phyloP scores from a whole-genome alignment of 257 asterid species.

The Salvia splendens region DNA sequence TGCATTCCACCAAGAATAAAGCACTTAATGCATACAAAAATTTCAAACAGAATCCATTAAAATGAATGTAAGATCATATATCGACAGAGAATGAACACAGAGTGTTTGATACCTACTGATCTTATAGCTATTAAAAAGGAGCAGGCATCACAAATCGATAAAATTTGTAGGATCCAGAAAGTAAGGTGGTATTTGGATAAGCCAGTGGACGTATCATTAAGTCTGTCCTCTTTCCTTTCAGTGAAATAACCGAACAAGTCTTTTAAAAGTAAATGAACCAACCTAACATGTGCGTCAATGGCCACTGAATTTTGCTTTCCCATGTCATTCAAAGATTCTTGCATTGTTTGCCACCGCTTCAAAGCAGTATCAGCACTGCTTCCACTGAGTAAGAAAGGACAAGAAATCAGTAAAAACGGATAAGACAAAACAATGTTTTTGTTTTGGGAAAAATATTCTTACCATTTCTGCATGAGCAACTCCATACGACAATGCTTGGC shows the following conservation, averaged over 20 bases:
- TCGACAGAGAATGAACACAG: not conserved
- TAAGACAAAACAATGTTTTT: slow-evolving; percentile 9
- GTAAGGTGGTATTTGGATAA: not conserved
- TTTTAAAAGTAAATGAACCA: slow-evolving; percentile 22
- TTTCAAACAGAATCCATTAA: not conserved
- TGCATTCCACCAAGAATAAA: not conserved
- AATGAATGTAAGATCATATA: not conserved
- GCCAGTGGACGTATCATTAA: not conserved
- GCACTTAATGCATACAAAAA: not conserved
- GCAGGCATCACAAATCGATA: not conserved
- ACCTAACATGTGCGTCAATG: slow-evolving; percentile 60
- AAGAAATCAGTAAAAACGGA: not conserved
- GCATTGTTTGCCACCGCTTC: slow-evolving; percentile 53
- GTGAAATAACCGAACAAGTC: not conserved
- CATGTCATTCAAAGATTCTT: slow-evolving; percentile 54
- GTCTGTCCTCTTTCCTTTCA: not conserved
- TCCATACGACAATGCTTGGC: slow-evolving; percentile 92
- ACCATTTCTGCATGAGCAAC: slow-evolving; percentile 71
- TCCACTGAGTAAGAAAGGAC: slow-evolving; percentile 43
- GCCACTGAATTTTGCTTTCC: slow-evolving; percentile 50
- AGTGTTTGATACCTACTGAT: too few species aligned
- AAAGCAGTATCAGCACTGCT: slow-evolving; percentile 54
- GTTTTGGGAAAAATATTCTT: not conserved
- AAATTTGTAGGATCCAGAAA: not conserved
- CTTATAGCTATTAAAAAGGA: not conserved